These are phyloP conservation scores for Spergularia marina DNA, from an alignment of 148 eudicot species.

Conservation along the genomic window DNA sequence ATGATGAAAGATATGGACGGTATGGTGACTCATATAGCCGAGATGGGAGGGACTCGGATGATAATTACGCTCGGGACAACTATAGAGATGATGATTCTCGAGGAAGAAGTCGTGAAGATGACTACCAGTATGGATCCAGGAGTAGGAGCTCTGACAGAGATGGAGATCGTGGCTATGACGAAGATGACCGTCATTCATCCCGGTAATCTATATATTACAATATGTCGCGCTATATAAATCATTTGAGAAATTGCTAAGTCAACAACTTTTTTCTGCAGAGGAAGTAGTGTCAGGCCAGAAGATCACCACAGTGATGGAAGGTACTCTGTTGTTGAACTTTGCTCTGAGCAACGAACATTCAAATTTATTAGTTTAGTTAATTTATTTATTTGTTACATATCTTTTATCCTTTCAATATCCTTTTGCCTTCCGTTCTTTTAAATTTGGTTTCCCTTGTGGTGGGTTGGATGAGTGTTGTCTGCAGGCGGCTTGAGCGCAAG, in stretches of 20 bases:
- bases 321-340: conserved; percentile 24
- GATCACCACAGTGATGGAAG: conserved; percentile 68
- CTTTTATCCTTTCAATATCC: not conserved
- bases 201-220: conserved; percentile 36
- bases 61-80: conserved; percentile 56
- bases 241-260: conserved; percentile 14
- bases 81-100: conserved; percentile 71
- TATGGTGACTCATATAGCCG: conserved; percentile 52
- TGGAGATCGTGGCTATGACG: conserved; percentile 65
- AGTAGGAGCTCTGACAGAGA: conserved; percentile 84
- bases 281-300: conserved; percentile 62
- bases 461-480: conserved; percentile 8
- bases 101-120: conserved; percentile 71
- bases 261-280: conserved; percentile 49
- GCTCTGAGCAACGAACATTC: not conserved
- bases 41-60: conserved; percentile 66
- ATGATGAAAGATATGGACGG: conserved; percentile 68
- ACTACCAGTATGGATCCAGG: conserved; percentile 55
- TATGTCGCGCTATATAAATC: not conserved
- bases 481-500: conserved; percentile 53
- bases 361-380: not conserved
- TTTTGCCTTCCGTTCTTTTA: not conserved
- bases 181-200: conserved; percentile 76
- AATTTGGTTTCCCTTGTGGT: not conserved
- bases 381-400: not conserved